Evolutionary conservation across 2,329 filamentous ascomycete genomes (phyloP), one percentile per base, ranked within the genome.

Genomic region (Lasiodiplodia theobromae): DNA sequence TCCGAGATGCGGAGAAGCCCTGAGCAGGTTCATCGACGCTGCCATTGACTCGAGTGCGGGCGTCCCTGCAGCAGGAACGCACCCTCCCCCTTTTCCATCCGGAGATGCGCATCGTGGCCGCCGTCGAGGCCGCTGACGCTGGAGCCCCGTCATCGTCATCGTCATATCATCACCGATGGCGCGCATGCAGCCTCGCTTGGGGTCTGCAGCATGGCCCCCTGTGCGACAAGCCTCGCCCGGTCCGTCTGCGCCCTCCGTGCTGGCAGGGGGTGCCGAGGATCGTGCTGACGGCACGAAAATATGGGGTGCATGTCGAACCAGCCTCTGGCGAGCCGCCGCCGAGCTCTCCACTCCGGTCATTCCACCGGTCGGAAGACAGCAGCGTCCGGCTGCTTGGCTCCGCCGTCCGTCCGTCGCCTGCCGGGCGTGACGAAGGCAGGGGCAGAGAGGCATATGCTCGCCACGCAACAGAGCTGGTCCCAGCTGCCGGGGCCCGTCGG

Each of bases 101-200:
- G 31, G 25, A 40, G 37, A 37, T n/a, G 25, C 40, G 40, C 40
- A 63, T 49, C 40, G 40, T 40, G 54, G 54, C 18, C 54, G 16
- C n/a, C 6, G 54, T 25, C 31, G 54, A 38, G 54, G n/a, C 31
- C 54, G 54, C 54, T 57, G 56, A 47, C 38, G 56, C 56, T n/a
- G 44, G n/a, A 47, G 44, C 44, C 44, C 28, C 56, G 34, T 37
- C 56, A 31, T 23, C 23, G 28, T 18, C 53, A 34, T 34, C 47
- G 23, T 49, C 44, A 63, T 63, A 23, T 49, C 44, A 63, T 63
- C 58, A 49, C 58, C 58, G 58, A 63, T 63, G 58, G 58, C 58
- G 58, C 58, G 58, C 58, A 63, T 63, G 28, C 56, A 63, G 58
- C 40, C 58, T 63, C 58, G 58, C 58, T 63, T 63, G 58, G 40